A percentile compares a stretch with the other conserved stretches of the same genome.
Conservation (phyloP, 2,329 filamentous ascomycete species). For the Colletotrichum noveboracense region DNA sequence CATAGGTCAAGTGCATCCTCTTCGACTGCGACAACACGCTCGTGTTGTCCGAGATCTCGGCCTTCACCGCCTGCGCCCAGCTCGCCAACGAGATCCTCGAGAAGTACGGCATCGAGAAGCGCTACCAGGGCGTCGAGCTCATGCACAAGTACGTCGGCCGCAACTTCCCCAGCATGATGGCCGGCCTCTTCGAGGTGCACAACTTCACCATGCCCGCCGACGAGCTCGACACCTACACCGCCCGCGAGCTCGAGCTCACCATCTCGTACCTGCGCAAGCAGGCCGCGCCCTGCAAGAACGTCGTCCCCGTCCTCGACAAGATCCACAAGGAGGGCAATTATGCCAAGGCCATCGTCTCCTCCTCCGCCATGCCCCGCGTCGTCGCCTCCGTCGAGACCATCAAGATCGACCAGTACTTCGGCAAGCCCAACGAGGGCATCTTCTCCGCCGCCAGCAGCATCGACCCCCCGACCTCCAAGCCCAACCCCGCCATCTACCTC, state of each 20-base stretch:
- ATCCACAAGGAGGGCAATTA: conserved; percentile 68
- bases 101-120: conserved; percentile 64
- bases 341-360: conserved; percentile 79
- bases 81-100: conserved; percentile 86
- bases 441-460: conserved; percentile 85
- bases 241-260: conserved; percentile 80
- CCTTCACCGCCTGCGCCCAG: conserved; percentile 88
- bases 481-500: conserved; percentile 87
- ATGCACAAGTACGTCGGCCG: conserved; percentile 89
- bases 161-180: conserved; percentile 93
- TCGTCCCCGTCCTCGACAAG: conserved; percentile 69
- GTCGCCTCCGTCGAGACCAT: conserved; percentile 80
- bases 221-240: conserved; percentile 77
- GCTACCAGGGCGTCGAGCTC: conserved; percentile 79
- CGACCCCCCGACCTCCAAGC: conserved; percentile 80
- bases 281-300: conserved; percentile 72
- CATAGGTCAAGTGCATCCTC: conserved; percentile 72
- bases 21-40: conserved; percentile 92
- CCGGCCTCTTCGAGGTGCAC: conserved; percentile 76
- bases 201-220: conserved; percentile 70
- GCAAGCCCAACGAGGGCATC: conserved; percentile 69
- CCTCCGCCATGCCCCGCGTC: conserved; percentile 79
- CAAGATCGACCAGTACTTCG: conserved; percentile 80
- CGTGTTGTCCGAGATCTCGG: conserved; percentile 86
- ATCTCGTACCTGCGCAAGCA: conserved; percentile 77